These are phyloP conservation scores for Fragilaria crotonensis DNA, from an alignment of 108 stramenopile genomes.

Conservation along the genomic window DNA sequence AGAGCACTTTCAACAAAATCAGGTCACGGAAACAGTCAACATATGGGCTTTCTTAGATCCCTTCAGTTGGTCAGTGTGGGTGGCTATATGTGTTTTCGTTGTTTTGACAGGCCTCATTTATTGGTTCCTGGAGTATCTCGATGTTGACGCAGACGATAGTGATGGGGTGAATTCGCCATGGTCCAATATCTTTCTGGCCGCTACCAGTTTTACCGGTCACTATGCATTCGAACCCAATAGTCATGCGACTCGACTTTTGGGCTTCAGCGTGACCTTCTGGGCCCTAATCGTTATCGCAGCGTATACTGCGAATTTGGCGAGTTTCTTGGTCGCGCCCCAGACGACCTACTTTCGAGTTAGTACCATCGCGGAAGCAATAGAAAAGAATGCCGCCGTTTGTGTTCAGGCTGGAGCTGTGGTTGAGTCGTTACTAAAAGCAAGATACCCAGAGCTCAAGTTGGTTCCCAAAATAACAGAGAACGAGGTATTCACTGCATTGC, in stretches of 20 bases:
- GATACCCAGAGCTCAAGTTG: neutral
- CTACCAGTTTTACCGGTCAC: slow-evolving; percentile 12
- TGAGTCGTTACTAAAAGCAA: slow-evolving; percentile 6
- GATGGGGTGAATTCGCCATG: neutral
- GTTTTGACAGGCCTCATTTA: slow-evolving; percentile 16
- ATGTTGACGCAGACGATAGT: slow-evolving; percentile 3
- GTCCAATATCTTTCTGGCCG: slow-evolving; percentile 11
- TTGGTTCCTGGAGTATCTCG: slow-evolving; percentile 9
- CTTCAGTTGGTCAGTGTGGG: slow-evolving; percentile 19
- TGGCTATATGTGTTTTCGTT: slow-evolving; percentile 15
- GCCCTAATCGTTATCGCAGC: slow-evolving; percentile 17
- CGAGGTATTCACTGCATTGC: slow-evolving; percentile 1
- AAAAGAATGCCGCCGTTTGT: slow-evolving; percentile 8
- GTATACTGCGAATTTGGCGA: slow-evolving; percentile 28
- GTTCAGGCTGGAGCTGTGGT: neutral
- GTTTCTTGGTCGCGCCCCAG: slow-evolving; percentile 10
- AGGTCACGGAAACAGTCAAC: neutral
- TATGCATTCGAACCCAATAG: slow-evolving; percentile 14
- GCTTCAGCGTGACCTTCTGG: slow-evolving; percentile 15
- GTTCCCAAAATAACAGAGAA: neutral
- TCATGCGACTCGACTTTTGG: neutral
- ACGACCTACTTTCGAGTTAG: neutral
- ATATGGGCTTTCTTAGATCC: slow-evolving; percentile 13
- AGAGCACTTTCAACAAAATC: neutral
- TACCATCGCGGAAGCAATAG: neutral